These are phyloP conservation scores for Echinochloa phyllopogon DNA, from an alignment of 176 grass and related monocot species.

Conservation along the genomic window DNA sequence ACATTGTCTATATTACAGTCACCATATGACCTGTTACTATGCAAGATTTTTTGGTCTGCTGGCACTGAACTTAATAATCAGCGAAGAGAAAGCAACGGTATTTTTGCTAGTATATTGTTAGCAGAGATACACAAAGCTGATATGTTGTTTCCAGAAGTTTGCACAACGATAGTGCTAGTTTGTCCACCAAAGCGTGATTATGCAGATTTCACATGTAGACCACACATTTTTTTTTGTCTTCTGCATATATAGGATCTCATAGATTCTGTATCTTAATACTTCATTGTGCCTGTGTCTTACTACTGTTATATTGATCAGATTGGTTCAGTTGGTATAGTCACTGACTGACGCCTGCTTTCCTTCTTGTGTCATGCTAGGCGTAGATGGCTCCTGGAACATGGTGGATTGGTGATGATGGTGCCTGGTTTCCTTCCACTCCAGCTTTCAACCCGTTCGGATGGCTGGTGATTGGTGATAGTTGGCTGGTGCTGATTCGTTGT, in stretches of 20 bases:
- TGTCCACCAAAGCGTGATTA: not conserved
- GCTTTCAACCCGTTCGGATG: too few relatives aligned
- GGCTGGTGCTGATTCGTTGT: too few relatives aligned
- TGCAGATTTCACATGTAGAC: not conserved
- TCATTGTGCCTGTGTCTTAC: not conserved
- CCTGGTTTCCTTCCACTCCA: too few relatives aligned
- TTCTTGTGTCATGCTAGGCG: not conserved
- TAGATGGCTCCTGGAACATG: not conserved
- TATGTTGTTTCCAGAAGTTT: slow-evolving; percentile 1
- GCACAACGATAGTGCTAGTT: not conserved
- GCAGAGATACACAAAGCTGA: not conserved
- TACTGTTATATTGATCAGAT: not conserved
- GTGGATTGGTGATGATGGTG: not conserved
- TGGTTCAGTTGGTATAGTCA: not conserved
- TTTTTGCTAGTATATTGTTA: not conserved
- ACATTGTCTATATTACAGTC: not conserved
- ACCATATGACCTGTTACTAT: not conserved
- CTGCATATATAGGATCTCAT: not conserved
- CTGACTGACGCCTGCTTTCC: not conserved
- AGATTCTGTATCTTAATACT: not conserved
- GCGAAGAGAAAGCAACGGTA: not conserved
- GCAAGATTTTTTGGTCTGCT: not conserved
- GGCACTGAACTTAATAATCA: not conserved
- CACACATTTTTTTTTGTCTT: not conserved
- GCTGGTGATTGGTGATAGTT: too few relatives aligned